Base-by-base conservation (phyloP, 2,329 filamentous ascomycete genomes). In the Alternaria ventricosa region DNA sequence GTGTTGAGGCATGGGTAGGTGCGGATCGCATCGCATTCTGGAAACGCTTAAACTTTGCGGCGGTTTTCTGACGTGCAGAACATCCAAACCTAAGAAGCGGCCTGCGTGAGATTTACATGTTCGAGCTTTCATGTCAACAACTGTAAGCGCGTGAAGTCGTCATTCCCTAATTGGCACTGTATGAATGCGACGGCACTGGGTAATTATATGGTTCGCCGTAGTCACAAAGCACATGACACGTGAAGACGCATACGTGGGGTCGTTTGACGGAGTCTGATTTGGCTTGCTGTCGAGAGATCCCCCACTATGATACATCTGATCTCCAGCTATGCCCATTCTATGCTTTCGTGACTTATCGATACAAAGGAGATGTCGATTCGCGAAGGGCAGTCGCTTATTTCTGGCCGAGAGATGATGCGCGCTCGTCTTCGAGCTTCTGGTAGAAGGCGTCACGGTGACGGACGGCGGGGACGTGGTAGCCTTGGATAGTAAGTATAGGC, bases 401-500 rank as follows among this genome's bases (percentile, higher is more conserved):
- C 63, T 82, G 78, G 65, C 82, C 81, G 23, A 84, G 74, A 57
- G 82, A 79, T 60, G 77, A 71, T 51, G 87, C 87, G 69, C 88
- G 84, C 81, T 89, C 83, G 72, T 87, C 84, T 81, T 90, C 88
- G 66, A 90, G 83, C 80, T 86, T 88, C 76, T 85, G 82, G 84
- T 90, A 90, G 83, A 85, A 88, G 74, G 82, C 75, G 79, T 90
- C 88, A 78, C 88, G 87, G 78, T 84, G 85, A 78, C 87, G 87
- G 77, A 89, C 87, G 70, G 86, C 83, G 75, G 87, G 88, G 60
- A 90, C 84, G 83, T 90, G 88, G 83, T 86, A 90, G 75, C 88
- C 87, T 89, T 71, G 20, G 43, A 33, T n/a, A 50, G 55, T 66
- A 55, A 66, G 64, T 25, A 50, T 28, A 20, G n/a, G 45, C 11